Evolutionary conservation across 176 grass and related monocot genomes (phyloP).

Genomic region (Saccharum officinarum): DNA sequence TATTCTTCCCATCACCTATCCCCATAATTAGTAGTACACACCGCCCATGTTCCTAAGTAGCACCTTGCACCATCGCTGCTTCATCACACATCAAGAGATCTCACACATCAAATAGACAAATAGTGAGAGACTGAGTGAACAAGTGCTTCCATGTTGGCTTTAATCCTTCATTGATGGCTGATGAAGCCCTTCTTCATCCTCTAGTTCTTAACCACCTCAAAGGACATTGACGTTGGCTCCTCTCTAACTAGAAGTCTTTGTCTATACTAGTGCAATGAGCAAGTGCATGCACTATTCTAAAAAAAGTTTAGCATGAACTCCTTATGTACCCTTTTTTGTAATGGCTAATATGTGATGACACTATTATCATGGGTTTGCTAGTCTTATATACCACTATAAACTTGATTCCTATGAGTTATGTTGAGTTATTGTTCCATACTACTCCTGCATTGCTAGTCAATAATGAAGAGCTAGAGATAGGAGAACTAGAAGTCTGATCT

Average conservation of each 20-base stretch:
- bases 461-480: no score
- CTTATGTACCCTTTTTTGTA: no score
- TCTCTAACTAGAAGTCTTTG: not conserved
- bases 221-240: not conserved
- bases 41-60: not conserved
- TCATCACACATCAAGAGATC: not conserved
- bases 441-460: no score
- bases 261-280: not conserved
- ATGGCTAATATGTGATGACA: no score
- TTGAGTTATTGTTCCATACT: no score
- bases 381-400: no score
- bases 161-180: not conserved
- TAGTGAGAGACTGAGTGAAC: not conserved
- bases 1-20: not conserved
- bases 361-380: no score
- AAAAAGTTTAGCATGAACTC: not conserved
- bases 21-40: not conserved
- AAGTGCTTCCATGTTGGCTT: not conserved
- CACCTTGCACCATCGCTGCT: not conserved
- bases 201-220: not conserved
- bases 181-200: not conserved
- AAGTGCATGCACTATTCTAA: not conserved
- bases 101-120: not conserved
- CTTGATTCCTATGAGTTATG: no score
- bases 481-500: not conserved